These are phyloP conservation scores for Coccomyxa sp. DNA, from an alignment of 139 green algal genomes.

Conservation along the genomic window DNA sequence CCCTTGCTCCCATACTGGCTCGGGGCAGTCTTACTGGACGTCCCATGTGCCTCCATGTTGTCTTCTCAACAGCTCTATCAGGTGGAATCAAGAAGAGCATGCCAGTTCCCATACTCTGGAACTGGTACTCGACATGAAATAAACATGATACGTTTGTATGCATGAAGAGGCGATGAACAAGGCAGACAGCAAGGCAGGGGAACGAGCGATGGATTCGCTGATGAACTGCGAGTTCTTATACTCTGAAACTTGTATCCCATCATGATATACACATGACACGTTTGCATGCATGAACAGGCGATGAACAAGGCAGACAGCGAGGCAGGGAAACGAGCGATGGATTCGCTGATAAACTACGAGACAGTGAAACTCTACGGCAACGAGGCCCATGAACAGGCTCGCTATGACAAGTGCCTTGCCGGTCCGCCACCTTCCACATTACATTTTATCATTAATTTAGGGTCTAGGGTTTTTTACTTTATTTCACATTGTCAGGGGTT, in stretches of 20 bases:
- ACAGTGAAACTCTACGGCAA: constrained; percentile 92
- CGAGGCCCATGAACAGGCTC: constrained; percentile 73
- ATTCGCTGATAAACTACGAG: constrained; percentile 98
- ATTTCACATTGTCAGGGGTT: too few species aligned
- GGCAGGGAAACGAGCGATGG: constrained; percentile 63
- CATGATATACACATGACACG: background rate
- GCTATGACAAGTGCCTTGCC: constrained; percentile 81
- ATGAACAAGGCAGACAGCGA: constrained; percentile 84
- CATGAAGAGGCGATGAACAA: constrained; percentile 90
- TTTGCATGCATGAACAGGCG: constrained; percentile 13
- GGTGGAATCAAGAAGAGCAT: too few species aligned
- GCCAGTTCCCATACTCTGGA: too few species aligned
- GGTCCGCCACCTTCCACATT: background rate
- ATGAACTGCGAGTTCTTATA: constrained; percentile 99
- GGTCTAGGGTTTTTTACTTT: too few species aligned
- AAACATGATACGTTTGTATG: constrained; percentile 9
- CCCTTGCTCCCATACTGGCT: background rate
- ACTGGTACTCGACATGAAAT: too few species aligned
- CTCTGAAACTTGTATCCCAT: too few species aligned
- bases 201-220: constrained; percentile 78
- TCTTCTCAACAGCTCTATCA: too few species aligned
- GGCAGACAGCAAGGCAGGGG: constrained; percentile 62
- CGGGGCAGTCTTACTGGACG: background rate
- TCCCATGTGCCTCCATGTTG: too few species aligned
- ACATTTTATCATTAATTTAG: background rate